Conservation (phyloP, 139 green algal genomes). For the Micractinium conductrix region DNA sequence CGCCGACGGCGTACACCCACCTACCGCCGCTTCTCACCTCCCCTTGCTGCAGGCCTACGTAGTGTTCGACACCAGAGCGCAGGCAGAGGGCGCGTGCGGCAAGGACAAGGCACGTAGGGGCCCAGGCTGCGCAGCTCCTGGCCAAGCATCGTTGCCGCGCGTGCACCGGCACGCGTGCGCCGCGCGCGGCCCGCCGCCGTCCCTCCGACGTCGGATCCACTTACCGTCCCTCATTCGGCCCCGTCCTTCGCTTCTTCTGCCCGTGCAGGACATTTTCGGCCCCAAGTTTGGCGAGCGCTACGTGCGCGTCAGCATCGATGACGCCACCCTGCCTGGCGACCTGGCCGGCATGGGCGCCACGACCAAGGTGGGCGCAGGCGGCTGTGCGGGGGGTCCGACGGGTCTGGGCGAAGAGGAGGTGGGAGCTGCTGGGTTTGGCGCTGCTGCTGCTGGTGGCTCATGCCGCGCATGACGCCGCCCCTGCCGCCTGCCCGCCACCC, state of each 20-base stretch:
- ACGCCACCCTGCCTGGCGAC: no score
- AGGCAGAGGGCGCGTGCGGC: constrained; percentile 62
- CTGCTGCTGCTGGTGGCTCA: not conserved
- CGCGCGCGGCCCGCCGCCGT: not conserved
- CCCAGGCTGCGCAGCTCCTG: not conserved
- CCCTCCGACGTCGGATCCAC: no score
- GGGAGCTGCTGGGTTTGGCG: no score
- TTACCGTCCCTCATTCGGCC: not conserved
- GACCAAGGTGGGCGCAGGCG: constrained; percentile 19
- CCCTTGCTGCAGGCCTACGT: constrained; percentile 67
- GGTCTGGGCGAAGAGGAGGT: no score
- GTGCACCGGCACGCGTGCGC: not conserved
- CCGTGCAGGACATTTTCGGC: constrained; percentile 67
- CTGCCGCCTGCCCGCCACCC: not conserved
- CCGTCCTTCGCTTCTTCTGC: no score
- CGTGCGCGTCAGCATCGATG: constrained; percentile 75
- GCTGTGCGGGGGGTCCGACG: not conserved
- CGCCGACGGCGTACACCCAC: no score
- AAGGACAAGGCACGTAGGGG: constrained; percentile 66
- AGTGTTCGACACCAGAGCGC: constrained; percentile 60
- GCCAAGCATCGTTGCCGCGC: not conserved
- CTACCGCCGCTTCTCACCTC: no score
- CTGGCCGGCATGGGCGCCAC: no score
- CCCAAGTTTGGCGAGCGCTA: constrained; percentile 78
- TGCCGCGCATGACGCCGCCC: not conserved